Conservation (phyloP, 2,329 filamentous ascomycete genomes). For the Diplodia scrobiculata region DNA sequence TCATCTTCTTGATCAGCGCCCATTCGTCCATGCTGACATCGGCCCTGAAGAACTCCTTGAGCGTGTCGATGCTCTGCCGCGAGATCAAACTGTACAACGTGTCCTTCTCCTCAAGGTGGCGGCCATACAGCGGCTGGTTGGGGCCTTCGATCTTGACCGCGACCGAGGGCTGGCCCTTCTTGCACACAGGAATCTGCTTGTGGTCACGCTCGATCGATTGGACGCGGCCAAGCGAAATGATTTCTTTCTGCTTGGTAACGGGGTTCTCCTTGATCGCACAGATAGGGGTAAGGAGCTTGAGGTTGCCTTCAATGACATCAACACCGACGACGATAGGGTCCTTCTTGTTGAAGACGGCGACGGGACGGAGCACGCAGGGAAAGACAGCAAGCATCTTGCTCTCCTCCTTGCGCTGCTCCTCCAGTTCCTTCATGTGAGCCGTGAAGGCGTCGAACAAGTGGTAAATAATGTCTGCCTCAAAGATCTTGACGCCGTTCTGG, state of each 20-base stretch:
- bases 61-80: conserved; percentile 82
- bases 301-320: conserved; percentile 87
- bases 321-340: conserved; percentile 92
- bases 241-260: conserved; percentile 77
- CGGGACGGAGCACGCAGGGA: conserved; percentile 85
- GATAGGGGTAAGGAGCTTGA: conserved; percentile 86
- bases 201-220: conserved; percentile 96
- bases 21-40: conserved; percentile 93
- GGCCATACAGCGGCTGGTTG: conserved; percentile 90
- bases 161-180: conserved; percentile 95
- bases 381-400: conserved; percentile 95
- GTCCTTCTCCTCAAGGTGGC: conserved; percentile 91
- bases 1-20: conserved; percentile 91
- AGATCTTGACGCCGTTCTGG: conserved; percentile 93
- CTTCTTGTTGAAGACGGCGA: conserved; percentile 98
- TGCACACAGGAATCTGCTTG: conserved; percentile 89
- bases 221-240: conserved; percentile 87
- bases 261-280: conserved; percentile 81
- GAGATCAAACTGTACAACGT: conserved; percentile 85
- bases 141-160: conserved; percentile 95
- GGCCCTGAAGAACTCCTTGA: conserved; percentile 91
- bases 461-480: conserved; percentile 98
- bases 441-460: conserved; percentile 97
- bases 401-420: conserved; percentile 93
- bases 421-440: conserved; percentile 84